A percentile compares a stretch with the other conserved stretches of the same genome.
Conservation (phyloP, 371 early-diverging fungal genomes). For the Saksenaea oblongispora region DNA sequence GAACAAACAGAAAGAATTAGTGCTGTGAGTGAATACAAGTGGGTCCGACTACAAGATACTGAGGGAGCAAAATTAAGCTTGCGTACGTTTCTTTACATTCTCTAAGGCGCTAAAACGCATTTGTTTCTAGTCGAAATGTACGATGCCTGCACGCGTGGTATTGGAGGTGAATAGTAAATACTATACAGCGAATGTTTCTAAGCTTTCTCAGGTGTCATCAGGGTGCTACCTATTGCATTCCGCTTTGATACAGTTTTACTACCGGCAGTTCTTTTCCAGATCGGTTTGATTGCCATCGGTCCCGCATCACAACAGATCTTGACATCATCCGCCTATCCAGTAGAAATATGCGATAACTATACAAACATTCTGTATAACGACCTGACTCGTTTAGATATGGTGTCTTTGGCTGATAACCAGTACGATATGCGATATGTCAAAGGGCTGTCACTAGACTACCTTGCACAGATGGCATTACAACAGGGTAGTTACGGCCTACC, state of each 20-base stretch:
- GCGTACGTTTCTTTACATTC: neutral
- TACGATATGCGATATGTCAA: neutral
- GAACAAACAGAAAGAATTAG: neutral
- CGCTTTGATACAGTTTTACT: conserved; percentile 9
- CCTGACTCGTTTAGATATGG: neutral
- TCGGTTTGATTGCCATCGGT: conserved; percentile 17
- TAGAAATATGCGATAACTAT: neutral
- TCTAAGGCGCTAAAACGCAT: neutral
- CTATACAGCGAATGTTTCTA: too few relatives aligned
- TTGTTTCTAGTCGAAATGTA: conserved; percentile 11
- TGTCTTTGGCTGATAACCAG: neutral
- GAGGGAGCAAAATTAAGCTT: conserved; percentile 11
- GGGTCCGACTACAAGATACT: conserved; percentile 14
- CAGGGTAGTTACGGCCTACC: neutral
- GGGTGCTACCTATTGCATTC: conserved; percentile 4
- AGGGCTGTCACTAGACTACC: neutral
- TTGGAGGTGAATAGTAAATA: conserved; percentile 8
- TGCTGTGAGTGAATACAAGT: conserved; percentile 22
- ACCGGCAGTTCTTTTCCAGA: conserved; percentile 11
- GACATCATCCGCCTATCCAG: neutral
- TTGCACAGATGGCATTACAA: neutral
- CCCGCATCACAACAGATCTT: conserved; percentile 16
- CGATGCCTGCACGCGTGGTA: conserved; percentile 16
- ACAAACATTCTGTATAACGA: neutral
- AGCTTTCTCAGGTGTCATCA: neutral